Conservation (phyloP, 768 basidiomycete species). For the Sporobolomyces pararoseus region DNA sequence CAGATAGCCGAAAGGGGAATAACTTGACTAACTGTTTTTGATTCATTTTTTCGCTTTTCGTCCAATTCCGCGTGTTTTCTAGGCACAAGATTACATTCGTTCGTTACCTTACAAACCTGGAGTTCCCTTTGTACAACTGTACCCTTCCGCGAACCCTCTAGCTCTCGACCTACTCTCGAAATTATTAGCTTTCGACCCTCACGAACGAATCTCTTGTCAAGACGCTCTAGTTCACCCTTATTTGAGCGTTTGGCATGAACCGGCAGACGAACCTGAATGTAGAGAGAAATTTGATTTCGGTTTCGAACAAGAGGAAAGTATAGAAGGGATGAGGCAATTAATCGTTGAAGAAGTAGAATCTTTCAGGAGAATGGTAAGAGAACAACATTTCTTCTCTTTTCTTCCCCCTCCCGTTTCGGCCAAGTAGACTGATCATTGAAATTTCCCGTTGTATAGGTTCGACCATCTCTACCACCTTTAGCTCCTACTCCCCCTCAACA, state of each 20-base stretch:
- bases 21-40: no score
- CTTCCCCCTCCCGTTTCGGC: background rate
- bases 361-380: conserved; percentile 84
- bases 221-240: conserved; percentile 94
- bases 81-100: conserved; percentile 98
- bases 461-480: conserved; percentile 8
- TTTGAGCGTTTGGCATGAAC: conserved; percentile 89
- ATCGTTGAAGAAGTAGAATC: conserved; percentile 87
- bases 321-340: conserved; percentile 93
- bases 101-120: conserved; percentile 95
- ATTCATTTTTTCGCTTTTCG: conserved; percentile 22
- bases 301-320: conserved; percentile 93
- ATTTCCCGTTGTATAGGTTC: background rate
- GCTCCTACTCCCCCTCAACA: background rate
- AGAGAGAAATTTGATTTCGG: conserved; percentile 79
- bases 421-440: background rate
- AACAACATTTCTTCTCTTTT: background rate
- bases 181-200: conserved; percentile 92
- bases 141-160: conserved; percentile 87
- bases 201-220: conserved; percentile 91
- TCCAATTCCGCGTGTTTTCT: background rate
- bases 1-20: no score
- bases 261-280: conserved; percentile 48
- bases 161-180: conserved; percentile 88
- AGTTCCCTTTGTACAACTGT: conserved; percentile 83